Evolutionary conservation across 2,329 filamentous ascomycete genomes (phyloP), one percentile per base, ranked within the genome.

Genomic region (Cladosporium sp.): DNA sequence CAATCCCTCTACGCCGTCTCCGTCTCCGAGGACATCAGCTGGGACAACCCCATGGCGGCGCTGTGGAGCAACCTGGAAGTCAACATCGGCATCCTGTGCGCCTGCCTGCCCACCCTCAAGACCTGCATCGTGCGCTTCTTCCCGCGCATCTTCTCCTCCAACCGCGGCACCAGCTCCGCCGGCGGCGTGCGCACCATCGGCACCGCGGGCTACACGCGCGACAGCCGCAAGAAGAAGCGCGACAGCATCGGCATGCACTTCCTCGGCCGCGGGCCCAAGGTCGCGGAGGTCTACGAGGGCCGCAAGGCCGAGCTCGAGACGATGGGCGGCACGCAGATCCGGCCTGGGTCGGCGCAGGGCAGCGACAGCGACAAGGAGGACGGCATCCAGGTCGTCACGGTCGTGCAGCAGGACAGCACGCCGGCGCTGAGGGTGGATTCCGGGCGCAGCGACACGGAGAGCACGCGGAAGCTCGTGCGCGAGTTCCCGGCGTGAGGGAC

Each of bases 51-150:
- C 3, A 55, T 60, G 9, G 61, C 61, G 37, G 62, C 61, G 33
- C 56, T 60, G 16, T 61, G 61, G 56, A 61, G 58, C 9, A 54
- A 48, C 38, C 50, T 62, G 19, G 63, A 66, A 54, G 59, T 62
- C 53, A 63, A 66, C 50, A 59, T 61, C 22, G 63, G 59, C 43
- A 65, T 64, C 41, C 49, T 62, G 14, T 66, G 60, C 52, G 59
- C 60, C 13, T 62, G 61, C 46, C 57, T 64, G 2, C 63, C 63
- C 2, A 61, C 61, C 3, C 58, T 65, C 3, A 63, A 62, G 52
- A 57, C 59, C 9, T 61, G 57, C 51, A 46, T 66, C 13, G 53
- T 60, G 3, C 56, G 62, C 13, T 58, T 60, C 53, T 63, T 65
- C 50, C 63, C 63, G 1, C 41, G 46, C 5, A 49, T 65, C 14